phyloP scores from a whole-genome alignment of 2,329 filamentous ascomycete species.

The Phyllosticta citriasiana region DNA sequence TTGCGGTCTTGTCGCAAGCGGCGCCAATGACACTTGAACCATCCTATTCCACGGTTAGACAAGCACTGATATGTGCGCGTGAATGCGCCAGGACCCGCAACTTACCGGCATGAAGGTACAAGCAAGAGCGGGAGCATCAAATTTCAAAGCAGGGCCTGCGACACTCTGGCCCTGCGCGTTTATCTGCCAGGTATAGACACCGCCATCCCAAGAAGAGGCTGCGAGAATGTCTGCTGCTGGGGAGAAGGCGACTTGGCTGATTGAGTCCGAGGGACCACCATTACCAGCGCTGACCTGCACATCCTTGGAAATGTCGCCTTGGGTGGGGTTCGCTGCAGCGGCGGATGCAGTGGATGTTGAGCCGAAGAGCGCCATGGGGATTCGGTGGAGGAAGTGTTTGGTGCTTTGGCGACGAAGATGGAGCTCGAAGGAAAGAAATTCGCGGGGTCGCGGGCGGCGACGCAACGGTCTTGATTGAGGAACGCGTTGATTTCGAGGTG shows the following conservation, averaged over 20 bases:
- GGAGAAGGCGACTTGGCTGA: slow-evolving; percentile 80
- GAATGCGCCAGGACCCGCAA: slow-evolving; percentile 3
- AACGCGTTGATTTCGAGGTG: neutral
- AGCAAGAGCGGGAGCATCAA: slow-evolving; percentile 74
- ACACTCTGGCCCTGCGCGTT: slow-evolving; percentile 65
- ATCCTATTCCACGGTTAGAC: slow-evolving; percentile 50
- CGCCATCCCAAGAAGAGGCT: slow-evolving; percentile 93
- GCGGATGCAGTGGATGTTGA: slow-evolving; percentile 39
- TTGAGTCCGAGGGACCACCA: slow-evolving; percentile 70
- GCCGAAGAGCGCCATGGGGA: slow-evolving; percentile 58
- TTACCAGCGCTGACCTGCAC: slow-evolving; percentile 54
- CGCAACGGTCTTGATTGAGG: neutral
- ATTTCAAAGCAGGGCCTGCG: slow-evolving; percentile 77
- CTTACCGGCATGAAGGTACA: slow-evolving; percentile 82
- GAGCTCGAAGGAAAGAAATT: neutral
- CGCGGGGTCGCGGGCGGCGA: neutral
- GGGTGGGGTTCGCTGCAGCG: slow-evolving; percentile 53
- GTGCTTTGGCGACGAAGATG: neutral
- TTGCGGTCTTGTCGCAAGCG: slow-evolving; percentile 83
- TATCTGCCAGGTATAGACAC: slow-evolving; percentile 94
- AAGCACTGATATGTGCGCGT: slow-evolving; percentile 5
- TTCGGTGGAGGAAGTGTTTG: neutral
- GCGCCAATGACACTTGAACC: slow-evolving; percentile 79
- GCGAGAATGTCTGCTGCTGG: slow-evolving; percentile 71
- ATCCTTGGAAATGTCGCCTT: slow-evolving; percentile 86